Percentiles rank a stretch among this genome's conserved stretches.
phyloP scores from a whole-genome alignment of 208 protist genomes.

The Angomonas ambiguus region DNA sequence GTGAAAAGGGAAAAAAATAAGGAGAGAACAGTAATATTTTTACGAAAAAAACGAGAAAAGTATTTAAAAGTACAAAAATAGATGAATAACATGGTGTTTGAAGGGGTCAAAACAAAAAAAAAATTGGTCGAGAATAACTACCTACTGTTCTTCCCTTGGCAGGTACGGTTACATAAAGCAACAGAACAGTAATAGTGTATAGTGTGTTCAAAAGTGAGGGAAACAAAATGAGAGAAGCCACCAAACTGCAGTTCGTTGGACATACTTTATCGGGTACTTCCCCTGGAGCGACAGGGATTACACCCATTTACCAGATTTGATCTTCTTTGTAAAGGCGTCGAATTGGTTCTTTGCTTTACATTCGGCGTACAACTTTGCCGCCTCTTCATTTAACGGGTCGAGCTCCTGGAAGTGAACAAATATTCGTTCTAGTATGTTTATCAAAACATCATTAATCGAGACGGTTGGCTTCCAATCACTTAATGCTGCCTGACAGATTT shows the following conservation, averaged over 20 bases:
- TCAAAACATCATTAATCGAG: conserved; percentile 23
- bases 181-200: neutral
- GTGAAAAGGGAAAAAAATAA: neutral
- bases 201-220: no score
- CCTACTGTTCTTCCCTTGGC: neutral
- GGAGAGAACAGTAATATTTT: neutral
- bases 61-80: no score
- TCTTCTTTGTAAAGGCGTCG: conserved; percentile 25
- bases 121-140: neutral
- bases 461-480: conserved; percentile 46
- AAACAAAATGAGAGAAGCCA: neutral
- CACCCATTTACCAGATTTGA: conserved; percentile 16
- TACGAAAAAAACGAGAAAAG: no score
- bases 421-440: conserved; percentile 26
- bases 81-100: no score
- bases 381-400: conserved; percentile 37
- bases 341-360: conserved; percentile 6
- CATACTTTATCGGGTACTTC: no score
- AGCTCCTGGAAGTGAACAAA: conserved; percentile 38
- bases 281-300: neutral
- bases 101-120: neutral
- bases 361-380: conserved; percentile 18
- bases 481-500: conserved; percentile 50
- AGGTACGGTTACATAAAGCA: neutral
- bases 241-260: neutral